Evolutionary conservation across 1,284 basidiomycete genomes (phyloP), one percentile per base, ranked within the genome.

Genomic region (Tremellales sp.): DNA sequence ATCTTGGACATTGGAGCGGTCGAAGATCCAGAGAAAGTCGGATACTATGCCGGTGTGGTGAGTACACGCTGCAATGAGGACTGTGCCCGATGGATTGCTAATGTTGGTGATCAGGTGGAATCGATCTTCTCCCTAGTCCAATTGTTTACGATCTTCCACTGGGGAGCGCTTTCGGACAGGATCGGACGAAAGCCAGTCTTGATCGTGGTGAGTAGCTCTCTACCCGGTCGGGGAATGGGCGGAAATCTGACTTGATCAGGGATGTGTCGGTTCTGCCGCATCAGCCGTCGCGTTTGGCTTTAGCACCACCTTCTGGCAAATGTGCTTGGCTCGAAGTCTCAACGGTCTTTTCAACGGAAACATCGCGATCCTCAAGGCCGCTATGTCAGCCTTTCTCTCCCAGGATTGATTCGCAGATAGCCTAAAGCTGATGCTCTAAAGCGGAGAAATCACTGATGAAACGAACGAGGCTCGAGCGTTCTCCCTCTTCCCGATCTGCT

Each of bases 301-400:
- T 40, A 62, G 61, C 43, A 51, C 48, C 4, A 57, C 56, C 4
- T 62, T 67, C 43, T 46, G 49, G 23, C 53, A 51, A 39, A 58
- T 69, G 48, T 52, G 64, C 15, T 22, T 60, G 23, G 58, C 65
- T 13, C 45, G 67, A 15, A 53, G 56, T 23, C 52, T 69, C 40
- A 65, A 62, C 37, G 67, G 67, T 13, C 42, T 66, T 12, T 58
- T 59, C 37, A 69, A 69, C 33, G 67, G 65, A 22, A 69, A 69
- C 43, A 56, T 69, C 10, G 67, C 62, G 1, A 62, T 69, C 7
- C 51, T 69, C 33, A 69, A 69, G 46, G 58, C 59, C 42, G 59
- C 63, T 17, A 60, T 69, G 57, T 65, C 40, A 60, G 57, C 54
- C 22, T 39, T 27, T 12, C 23, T 13, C 36, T 10, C 19, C 19